These are phyloP conservation scores for Solanum pennellii DNA, from an alignment of 257 asterid genomes.

Conservation along the genomic window DNA sequence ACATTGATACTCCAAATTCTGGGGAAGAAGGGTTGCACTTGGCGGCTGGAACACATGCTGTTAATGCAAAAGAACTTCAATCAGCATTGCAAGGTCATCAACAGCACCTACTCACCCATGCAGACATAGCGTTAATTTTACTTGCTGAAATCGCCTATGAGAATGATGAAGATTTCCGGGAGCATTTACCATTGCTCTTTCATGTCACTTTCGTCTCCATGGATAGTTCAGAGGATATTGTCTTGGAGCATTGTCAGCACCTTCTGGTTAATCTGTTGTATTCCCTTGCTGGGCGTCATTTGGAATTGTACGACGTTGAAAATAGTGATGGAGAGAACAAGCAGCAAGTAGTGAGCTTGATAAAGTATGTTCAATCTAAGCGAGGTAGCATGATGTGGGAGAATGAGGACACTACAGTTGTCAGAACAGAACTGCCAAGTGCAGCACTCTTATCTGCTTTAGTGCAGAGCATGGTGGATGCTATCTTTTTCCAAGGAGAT, in stretches of 20 bases:
- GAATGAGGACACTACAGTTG: constrained; percentile 94
- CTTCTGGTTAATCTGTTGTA: constrained; percentile 87
- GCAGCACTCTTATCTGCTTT: constrained; percentile 97
- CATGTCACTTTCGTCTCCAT: constrained; percentile 97
- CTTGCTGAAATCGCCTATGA: constrained; percentile 99
- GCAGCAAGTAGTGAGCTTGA: constrained; percentile 94
- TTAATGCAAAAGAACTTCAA: constrained; percentile 93
- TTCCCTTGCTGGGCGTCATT: constrained; percentile 96
- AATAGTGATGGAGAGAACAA: constrained; percentile 96
- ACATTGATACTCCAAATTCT: constrained; percentile 91
- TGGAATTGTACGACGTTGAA: constrained; percentile 93
- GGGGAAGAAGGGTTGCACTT: constrained; percentile 86
- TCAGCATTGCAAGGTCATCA: constrained; percentile 99
- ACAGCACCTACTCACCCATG: constrained; percentile 87
- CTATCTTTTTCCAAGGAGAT: constrained; percentile 98
- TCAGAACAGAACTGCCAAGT: constrained; percentile 81
- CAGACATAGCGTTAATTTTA: constrained; percentile 87
- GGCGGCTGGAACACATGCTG: constrained; percentile 53
- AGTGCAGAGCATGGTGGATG: constrained; percentile 99
- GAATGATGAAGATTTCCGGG: constrained; percentile 97
- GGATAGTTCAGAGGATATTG: constrained; percentile 99
- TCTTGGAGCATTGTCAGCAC: constrained; percentile 97
- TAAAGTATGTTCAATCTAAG: constrained; percentile 94
- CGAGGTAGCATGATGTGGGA: constrained; percentile 99
- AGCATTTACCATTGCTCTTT: constrained; percentile 90